phyloP scores from a whole-genome alignment of 305 asterid species.

The Solanum hybrid region DNA sequence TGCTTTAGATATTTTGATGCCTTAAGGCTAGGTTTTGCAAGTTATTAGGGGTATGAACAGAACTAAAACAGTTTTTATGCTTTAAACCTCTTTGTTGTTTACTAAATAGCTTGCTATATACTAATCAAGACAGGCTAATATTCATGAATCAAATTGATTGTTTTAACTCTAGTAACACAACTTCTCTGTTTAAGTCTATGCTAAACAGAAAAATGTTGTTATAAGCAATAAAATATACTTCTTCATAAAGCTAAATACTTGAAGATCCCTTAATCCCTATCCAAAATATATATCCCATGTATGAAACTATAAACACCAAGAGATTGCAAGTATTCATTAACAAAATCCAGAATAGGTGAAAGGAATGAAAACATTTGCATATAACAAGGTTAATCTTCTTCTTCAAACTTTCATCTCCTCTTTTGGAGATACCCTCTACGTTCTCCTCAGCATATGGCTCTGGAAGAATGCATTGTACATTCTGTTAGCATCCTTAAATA shows the following conservation, averaged over 20 bases:
- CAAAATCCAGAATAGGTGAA: background rate
- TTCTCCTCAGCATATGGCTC: background rate
- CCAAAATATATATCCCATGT: background rate
- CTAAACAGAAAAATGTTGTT: background rate
- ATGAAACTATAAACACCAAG: background rate
- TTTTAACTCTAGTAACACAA: background rate
- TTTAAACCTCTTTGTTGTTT: background rate
- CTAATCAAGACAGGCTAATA: background rate
- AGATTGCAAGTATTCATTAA: background rate
- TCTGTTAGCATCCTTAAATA: background rate
- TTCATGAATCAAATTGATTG: background rate
- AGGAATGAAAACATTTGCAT: background rate
- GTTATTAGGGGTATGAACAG: background rate
- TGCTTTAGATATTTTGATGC: slow-evolving; percentile 1
- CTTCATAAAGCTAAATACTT: background rate
- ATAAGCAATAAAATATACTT: background rate
- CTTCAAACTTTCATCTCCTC: background rate
- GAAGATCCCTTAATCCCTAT: background rate
- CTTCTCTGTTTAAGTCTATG: background rate
- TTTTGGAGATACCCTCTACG: background rate
- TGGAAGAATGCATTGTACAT: background rate
- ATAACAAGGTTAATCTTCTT: background rate
- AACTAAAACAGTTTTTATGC: background rate
- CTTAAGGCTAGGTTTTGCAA: background rate
- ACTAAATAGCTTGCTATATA: background rate